phyloP scores from a whole-genome alignment of 331 rosid genomes.

The Acacia concinna region DNA sequence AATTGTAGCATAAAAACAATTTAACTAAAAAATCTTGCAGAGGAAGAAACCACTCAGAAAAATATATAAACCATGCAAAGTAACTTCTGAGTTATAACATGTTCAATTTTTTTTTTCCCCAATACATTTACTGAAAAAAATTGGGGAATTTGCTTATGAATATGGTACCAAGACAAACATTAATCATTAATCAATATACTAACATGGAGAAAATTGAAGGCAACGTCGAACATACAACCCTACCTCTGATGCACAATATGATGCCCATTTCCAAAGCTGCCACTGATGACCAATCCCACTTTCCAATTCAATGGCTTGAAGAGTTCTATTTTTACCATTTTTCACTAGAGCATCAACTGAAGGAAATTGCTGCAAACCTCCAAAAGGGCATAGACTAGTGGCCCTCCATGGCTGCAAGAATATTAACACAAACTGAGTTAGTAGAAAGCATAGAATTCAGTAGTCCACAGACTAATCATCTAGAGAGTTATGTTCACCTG shows the following conservation, averaged over 20 bases:
- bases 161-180: conserved; percentile 27
- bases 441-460: conserved; percentile 26
- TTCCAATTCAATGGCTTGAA: conserved; percentile 95
- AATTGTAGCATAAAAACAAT: background rate
- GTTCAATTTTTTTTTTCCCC: background rate
- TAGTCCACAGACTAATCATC: conserved; percentile 27
- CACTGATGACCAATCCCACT: conserved; percentile 94
- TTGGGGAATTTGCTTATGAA: conserved; percentile 15
- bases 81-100: conserved; percentile 27
- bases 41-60: conserved; percentile 3
- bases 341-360: conserved; percentile 75
- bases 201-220: conserved; percentile 12
- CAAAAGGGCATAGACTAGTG: conserved; percentile 79
- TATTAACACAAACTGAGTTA: conserved; percentile 32
- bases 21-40: background rate
- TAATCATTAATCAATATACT: too few relatives aligned
- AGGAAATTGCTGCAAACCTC: conserved; percentile 79
- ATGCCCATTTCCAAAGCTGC: conserved; percentile 99
- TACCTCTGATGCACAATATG: conserved; percentile 97
- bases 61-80: background rate
- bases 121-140: background rate
- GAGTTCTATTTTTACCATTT: conserved; percentile 81
- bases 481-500: conserved; percentile 58
- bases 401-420: conserved; percentile 95
- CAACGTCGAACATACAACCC: conserved; percentile 29